Evolutionary conservation across 306 rosid species (phyloP).

Genomic region (Casuarina equisetifolia): DNA sequence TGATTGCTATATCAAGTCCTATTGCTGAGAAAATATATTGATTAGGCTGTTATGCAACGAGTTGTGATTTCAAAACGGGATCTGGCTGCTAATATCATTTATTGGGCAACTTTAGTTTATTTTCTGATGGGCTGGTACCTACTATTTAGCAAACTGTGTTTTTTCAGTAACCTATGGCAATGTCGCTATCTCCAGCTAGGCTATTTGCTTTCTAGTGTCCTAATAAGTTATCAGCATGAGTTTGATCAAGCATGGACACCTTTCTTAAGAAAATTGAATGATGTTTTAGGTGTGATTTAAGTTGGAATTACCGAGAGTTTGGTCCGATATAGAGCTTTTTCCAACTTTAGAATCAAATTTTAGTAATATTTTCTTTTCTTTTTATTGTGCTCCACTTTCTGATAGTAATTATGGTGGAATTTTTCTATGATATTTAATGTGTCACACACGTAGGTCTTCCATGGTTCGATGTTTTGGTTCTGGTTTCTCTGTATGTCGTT

Average conservation of each 20-base stretch:
- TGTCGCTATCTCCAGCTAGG: not conserved
- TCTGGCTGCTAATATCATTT: not conserved
- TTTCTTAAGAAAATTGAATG: not conserved
- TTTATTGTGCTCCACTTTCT: not conserved
- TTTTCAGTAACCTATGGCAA: not conserved
- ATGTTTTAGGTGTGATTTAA: not conserved
- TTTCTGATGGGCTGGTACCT: not conserved
- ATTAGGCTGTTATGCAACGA: not conserved
- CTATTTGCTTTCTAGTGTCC: not conserved
- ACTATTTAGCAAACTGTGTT: not conserved
- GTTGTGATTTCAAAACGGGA: not conserved
- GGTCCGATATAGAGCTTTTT: not conserved
- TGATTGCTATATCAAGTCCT: not conserved
- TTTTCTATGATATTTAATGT: too few relatives aligned
- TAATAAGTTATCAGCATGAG: not conserved
- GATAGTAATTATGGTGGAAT: not conserved
- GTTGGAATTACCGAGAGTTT: not conserved
- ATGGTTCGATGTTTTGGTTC: not conserved
- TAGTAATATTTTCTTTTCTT: too few relatives aligned
- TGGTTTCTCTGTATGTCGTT: not conserved
- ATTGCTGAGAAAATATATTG: not conserved
- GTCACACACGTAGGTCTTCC: not conserved
- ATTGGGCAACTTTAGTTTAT: not conserved
- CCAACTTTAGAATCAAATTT: not conserved
- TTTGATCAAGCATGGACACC: not conserved